These are phyloP conservation scores for Penicillium atrosanguineum DNA, from an alignment of 495 filamentous ascomycete genomes.

Conservation along the genomic window DNA sequence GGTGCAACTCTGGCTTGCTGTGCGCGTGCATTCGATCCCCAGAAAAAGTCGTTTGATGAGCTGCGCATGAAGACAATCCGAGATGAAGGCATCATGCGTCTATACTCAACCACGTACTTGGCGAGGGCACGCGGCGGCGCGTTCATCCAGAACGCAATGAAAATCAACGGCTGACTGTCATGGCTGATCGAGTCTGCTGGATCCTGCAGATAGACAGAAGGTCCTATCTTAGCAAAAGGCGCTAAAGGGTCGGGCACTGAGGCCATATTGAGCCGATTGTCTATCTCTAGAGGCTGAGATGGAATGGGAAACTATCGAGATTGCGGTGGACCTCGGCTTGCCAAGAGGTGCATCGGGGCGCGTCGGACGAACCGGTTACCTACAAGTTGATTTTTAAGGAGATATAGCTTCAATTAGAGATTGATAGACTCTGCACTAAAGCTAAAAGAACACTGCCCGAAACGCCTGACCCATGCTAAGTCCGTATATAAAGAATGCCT, in stretches of 20 bases:
- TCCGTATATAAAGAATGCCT: conserved; percentile 12
- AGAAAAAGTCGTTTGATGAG: conserved; percentile 37
- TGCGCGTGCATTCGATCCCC: conserved; percentile 21
- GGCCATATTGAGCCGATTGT: conserved; percentile 4
- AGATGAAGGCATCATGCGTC: conserved; percentile 32
- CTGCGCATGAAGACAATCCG: conserved; percentile 41
- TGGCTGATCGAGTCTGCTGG: conserved; percentile 10
- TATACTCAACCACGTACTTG: conserved; percentile 41
- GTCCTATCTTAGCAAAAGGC: conserved; percentile 28
- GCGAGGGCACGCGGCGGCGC: conserved; percentile 35
- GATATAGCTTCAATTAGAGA: neutral
- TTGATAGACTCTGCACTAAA: conserved; percentile 1
- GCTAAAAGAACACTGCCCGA: conserved; percentile 1
- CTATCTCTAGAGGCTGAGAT: neutral
- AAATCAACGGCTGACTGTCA: conserved; percentile 20
- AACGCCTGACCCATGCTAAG: conserved; percentile 36
- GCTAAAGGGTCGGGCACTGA: conserved; percentile 10
- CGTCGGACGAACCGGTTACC: neutral
- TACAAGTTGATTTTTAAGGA: neutral
- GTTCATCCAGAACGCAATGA: conserved; percentile 48
- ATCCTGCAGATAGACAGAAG: conserved; percentile 37
- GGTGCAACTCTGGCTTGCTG: conserved; percentile 34
- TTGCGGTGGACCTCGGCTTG: neutral
- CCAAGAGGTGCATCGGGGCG: neutral
- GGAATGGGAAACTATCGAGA: neutral